Evolutionary conservation across 148 eudicot species (phyloP).

Genomic region (Amaranthus cruentus): DNA sequence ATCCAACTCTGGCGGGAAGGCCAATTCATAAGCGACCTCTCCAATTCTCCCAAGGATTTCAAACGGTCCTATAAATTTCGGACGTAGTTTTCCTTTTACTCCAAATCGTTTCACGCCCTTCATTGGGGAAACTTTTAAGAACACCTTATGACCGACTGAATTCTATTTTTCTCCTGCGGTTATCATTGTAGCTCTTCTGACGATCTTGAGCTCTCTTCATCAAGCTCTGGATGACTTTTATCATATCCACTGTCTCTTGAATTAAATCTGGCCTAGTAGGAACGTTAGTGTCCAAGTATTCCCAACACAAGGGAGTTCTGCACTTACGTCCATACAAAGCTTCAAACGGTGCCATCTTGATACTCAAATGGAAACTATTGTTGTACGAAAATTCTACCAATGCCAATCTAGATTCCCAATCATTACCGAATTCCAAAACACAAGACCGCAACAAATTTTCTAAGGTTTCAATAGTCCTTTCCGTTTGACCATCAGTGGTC

Average conservation of each 20-base stretch:
- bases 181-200: background rate
- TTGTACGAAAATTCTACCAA: background rate
- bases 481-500: background rate
- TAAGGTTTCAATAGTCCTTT: background rate
- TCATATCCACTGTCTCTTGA: background rate
- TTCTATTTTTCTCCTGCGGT: background rate
- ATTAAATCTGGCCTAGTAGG: background rate
- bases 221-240: too few relatives aligned
- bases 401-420: background rate
- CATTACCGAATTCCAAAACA: background rate
- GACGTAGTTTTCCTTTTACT: background rate
- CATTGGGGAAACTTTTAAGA: background rate
- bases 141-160: background rate
- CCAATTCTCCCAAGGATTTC: background rate
- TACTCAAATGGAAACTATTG: background rate
- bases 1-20: background rate
- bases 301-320: background rate
- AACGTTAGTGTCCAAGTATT: background rate
- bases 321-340: background rate
- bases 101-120: background rate
- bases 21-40: background rate
- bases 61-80: background rate
- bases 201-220: background rate
- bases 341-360: background rate
- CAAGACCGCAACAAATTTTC: background rate